Base-by-base conservation (phyloP, 1,284 basidiomycete genomes). In the Apiotrichum sp. region DNA sequence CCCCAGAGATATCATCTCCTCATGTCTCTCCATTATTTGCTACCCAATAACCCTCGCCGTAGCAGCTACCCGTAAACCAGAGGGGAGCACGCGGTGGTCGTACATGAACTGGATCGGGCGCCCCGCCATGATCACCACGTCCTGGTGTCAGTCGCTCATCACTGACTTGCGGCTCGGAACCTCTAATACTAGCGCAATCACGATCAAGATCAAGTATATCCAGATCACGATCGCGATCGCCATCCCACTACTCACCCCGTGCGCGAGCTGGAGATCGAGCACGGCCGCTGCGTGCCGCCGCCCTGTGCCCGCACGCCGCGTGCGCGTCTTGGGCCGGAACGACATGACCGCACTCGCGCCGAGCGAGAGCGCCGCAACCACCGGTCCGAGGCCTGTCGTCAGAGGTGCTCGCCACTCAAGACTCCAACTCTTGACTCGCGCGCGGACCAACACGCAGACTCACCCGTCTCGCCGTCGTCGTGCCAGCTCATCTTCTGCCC, bases 401-500 rank as follows among this genome's bases (percentile, higher is more conserved):
- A 57, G 38, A 29, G n/a, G 13, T 45, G 8, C 44, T n/a, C 5
- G 14, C 36, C 36, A 7, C 36, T 38, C 36, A 38, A 22, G 22
- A 22, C 22, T 22, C 22, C 22, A 22, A 22, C 22, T 22, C 22
- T 22, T 22, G 22, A 22, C 22, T 22, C 22, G 22, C 22, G 22
- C 22, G 22, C 22, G 22, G 22, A 22, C 22, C 22, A 22, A 22
- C 9, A 8, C 36, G 33, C 6, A 31, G 11, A 61, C 67, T 50
- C 50, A 72, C 70, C 70, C 16, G 48, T 32, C 57, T 74, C 72
- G 39, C 72, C 71, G 49, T 74, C 72, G 58, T 74, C 72, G 56
- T 74, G 72, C 69, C 69, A 74, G 50, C 56, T 66, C 72, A 74
- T 74, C 63, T 72, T 72, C 53, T 74, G 72, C 2, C 68, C 71